Evolutionary conservation across 1,139 yeast species (phyloP), one percentile per base, ranked within the genome.

Genomic region (Sugiyamaella pinicola): DNA sequence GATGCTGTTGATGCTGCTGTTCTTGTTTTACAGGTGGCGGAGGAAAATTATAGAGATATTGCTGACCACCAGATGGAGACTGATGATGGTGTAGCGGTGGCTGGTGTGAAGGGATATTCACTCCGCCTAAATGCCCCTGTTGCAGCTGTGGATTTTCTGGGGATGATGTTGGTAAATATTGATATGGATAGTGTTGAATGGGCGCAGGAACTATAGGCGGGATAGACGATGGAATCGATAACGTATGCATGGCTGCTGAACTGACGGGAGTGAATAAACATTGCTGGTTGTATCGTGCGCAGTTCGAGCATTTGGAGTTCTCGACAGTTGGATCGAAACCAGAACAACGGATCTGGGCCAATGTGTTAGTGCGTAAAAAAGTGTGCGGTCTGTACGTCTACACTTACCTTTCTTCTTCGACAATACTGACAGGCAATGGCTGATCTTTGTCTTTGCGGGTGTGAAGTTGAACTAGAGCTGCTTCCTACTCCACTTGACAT

Each of bases 191-290:
- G 29, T 18, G 8, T 43, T 43, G 47, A 12, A 12, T 10, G 17
- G 35, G 46, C 12, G 47, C 31, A 2, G 28, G 37, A 1, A 41
- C 19, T 3, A 19, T 34, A 5, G 44, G 18, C 2, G n/a, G 49
- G 22, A 38, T 26, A 9, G 43, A 37, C 10, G 48, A 29, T n/a
- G 55, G 49, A 24, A 45, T 39, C 10, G 54, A 13, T 22, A 50
- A 26, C 4, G 54, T 43, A 22, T 47, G 55, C 51, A 51, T 53
- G 9, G 55, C 53, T 19, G 57, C 60, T 4, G 70, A 64, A 44
- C 67, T 63, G 24, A 68, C 72, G 1, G 72, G 72, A 9, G 69
- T 64, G 55, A 67, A 69, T n/a, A 69, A 52, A 49, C 72, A 69
- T 43, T 65, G 68, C 55, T 69, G 71, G 47, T 65, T 66, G 57